A percentile compares a stretch with the other conserved stretches of the same genome.
These are phyloP conservation scores for Globisporangium solare DNA, from an alignment of 352 stramenopile genomes.

Conservation along the genomic window DNA sequence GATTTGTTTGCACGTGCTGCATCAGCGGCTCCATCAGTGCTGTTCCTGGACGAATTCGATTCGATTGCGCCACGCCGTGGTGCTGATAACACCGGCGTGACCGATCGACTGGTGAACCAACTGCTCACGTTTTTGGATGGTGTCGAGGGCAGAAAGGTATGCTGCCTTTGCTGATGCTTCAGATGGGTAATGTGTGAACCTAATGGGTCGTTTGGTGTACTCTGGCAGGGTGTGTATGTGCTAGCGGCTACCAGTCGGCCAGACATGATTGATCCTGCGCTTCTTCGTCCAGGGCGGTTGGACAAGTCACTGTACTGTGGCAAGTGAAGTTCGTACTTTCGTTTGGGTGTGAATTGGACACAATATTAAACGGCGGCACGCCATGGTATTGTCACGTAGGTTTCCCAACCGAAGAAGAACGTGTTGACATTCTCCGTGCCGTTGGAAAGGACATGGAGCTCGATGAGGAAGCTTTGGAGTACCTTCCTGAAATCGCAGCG, in stretches of 20 bases:
- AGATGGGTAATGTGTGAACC: too few species aligned
- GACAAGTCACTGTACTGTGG: slow-evolving; percentile 93
- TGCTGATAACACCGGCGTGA: slow-evolving; percentile 93
- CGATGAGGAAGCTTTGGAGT: slow-evolving; percentile 51
- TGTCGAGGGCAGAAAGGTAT: slow-evolving; percentile 87
- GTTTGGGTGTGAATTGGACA: too few species aligned
- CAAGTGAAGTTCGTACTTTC: slow-evolving; percentile 12
- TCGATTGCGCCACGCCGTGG: slow-evolving; percentile 93
- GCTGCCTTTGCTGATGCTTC: neutral
- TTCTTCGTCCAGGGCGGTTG: slow-evolving; percentile 91
- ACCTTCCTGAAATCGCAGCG: slow-evolving; percentile 67
- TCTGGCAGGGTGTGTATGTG: slow-evolving; percentile 87
- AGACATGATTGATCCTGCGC: slow-evolving; percentile 95
- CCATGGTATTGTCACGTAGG: slow-evolving; percentile 26
- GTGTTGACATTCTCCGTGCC: slow-evolving; percentile 74
- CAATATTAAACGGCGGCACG: too few species aligned
- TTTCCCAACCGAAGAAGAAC: slow-evolving; percentile 78
- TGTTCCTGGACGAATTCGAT: slow-evolving; percentile 93
- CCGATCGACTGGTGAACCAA: slow-evolving; percentile 97
- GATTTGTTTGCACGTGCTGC: slow-evolving; percentile 81
- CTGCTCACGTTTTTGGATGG: slow-evolving; percentile 97
- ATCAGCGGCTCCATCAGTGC: slow-evolving; percentile 67
- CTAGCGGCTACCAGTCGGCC: slow-evolving; percentile 94
- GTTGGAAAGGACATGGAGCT: slow-evolving; percentile 80
- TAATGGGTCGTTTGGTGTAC: neutral